Conservation (phyloP, 2,329 filamentous ascomycete genomes). For the Phialemoniopsis sp. region DNA sequence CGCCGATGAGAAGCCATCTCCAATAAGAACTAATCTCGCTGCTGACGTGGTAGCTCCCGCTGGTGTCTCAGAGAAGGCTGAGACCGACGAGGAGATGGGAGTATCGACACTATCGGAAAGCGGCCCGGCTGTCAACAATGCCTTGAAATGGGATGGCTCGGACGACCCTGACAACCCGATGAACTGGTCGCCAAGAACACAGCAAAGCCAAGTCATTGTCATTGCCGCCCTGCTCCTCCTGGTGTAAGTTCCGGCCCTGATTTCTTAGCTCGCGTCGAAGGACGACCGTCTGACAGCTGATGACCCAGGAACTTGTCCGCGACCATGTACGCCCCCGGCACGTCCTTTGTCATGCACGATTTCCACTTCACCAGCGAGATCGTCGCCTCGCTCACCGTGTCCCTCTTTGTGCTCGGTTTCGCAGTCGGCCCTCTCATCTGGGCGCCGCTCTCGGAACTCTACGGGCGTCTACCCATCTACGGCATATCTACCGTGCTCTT, state of each 20-base stretch:
- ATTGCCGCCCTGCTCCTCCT: slow-evolving; percentile 41
- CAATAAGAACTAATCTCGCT: too few species aligned
- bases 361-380: slow-evolving; percentile 48
- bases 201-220: slow-evolving; percentile 38
- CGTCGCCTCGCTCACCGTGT: slow-evolving; percentile 62
- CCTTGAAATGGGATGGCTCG: slow-evolving; percentile 1
- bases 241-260: slow-evolving; percentile 47
- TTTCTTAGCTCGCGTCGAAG: slow-evolving; percentile 31
- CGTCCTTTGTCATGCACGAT: slow-evolving; percentile 57
- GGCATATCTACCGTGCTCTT: slow-evolving; percentile 31
- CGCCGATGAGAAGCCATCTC: too few species aligned
- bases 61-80: too few species aligned
- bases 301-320: slow-evolving; percentile 1
- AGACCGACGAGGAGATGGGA: too few species aligned
- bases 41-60: too few species aligned
- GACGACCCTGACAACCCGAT: slow-evolving; percentile 6
- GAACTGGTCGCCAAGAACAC: slow-evolving; percentile 22
- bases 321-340: slow-evolving; percentile 63
- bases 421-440: slow-evolving; percentile 54
- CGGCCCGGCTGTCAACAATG: too few species aligned
- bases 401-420: slow-evolving; percentile 62
- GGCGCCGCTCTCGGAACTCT: slow-evolving; percentile 57
- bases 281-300: slow-evolving; percentile 10
- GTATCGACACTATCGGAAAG: too few species aligned
- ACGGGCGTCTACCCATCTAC: slow-evolving; percentile 48